These are phyloP conservation scores for Petasospora fabianii DNA, from an alignment of 1,139 yeast genomes.

Conservation along the genomic window DNA sequence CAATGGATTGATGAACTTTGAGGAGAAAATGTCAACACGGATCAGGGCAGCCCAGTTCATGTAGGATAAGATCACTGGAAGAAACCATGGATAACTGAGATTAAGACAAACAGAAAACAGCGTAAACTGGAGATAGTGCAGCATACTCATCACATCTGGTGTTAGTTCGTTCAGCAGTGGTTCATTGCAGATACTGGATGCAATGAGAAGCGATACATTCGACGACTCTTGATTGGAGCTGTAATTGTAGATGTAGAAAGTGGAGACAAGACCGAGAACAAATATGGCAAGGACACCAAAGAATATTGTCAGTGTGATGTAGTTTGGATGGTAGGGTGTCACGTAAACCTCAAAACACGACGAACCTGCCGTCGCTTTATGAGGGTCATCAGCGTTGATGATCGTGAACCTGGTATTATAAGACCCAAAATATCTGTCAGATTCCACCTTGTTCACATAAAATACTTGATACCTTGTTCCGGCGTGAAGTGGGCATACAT, in stretches of 20 bases:
- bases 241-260: conserved; percentile 35
- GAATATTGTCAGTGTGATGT: conserved; percentile 41
- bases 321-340: conserved; percentile 45
- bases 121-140: conserved; percentile 55
- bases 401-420: conserved; percentile 13
- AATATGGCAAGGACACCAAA: conserved; percentile 42
- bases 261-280: conserved; percentile 40
- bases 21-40: conserved; percentile 27
- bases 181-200: conserved; percentile 60
- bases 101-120: conserved; percentile 54
- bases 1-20: conserved; percentile 10
- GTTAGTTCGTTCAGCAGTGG: conserved; percentile 54
- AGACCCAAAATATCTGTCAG: conserved; percentile 14
- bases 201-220: conserved; percentile 53
- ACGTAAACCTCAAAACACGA: conserved; percentile 49
- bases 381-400: conserved; percentile 3
- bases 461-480: conserved; percentile 10
- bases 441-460: conserved; percentile 7
- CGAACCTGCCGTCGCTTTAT: conserved; percentile 26
- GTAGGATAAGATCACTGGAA: conserved; percentile 48
- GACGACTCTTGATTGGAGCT: conserved; percentile 64
- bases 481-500: conserved; percentile 6
- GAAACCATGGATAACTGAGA: conserved; percentile 61
- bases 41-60: conserved; percentile 37
- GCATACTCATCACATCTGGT: conserved; percentile 48